Base-by-base conservation (phyloP, 805 yeast genomes). In the Saccharomycopsis amapae region DNA sequence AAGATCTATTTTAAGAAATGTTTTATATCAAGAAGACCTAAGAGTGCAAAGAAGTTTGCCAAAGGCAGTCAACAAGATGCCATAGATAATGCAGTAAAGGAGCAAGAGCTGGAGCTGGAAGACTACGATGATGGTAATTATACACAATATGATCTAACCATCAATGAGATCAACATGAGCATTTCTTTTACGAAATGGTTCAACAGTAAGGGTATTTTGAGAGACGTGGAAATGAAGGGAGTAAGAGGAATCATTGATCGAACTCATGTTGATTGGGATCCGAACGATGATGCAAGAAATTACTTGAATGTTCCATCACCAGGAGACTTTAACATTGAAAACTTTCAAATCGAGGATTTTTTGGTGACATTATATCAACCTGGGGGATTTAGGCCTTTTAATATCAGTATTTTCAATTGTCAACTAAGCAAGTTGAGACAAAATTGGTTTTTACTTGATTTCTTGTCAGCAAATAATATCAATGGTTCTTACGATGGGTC, bases 401-500 rank as follows among this genome's bases (percentile, higher is more conserved):
- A 84, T 52, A 84, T 93, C 30, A 85, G 95, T 52, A 73, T 93
- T n/a, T 89, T 83, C 64, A 82, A 79, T 58, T 84, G 95, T 59
- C 94, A 87, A 49, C 61, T 89, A 36, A 82, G 89, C 1, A 69
- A 74, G 44, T 68, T 93, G 47, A 71, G 98, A 45, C 86, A 88
- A 61, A 95, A 93, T 61, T 93, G 98, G 97, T 67, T 93, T 24
- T 83, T 86, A 58, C 83, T 83, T 61, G 98, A 93, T 60, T 67
- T 90, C 37, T 63, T 93, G 49, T 83, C 59, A 94, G 96, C 49
- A 10, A 81, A 79, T 53, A 78, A 80, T 54, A 76, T 88, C 58
- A 82, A 90, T 48, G 99, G 99, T 0, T 76, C 94, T 4, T 93
- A 86, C 62, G 98, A 93, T 62, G 85, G 88, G 55, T 84, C 97